phyloP scores from a whole-genome alignment of 305 asterid species.

The Fraxinus latifolia region DNA sequence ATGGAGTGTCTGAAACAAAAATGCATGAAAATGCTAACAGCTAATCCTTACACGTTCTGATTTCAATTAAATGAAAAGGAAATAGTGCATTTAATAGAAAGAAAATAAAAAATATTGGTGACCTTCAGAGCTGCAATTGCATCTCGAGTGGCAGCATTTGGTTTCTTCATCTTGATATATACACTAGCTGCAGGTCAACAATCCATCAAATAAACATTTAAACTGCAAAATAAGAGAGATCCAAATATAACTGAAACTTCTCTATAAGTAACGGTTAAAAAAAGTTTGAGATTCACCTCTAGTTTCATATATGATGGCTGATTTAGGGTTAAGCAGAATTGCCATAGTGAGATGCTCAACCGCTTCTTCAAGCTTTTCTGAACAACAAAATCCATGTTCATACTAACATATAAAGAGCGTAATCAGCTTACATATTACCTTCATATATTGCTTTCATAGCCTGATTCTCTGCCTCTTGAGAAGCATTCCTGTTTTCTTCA shows the following conservation, averaged over 20 bases:
- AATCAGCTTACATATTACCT: constrained; percentile 37
- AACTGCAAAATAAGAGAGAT: not conserved
- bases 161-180: constrained; percentile 89
- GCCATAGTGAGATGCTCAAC: constrained; percentile 80
- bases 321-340: constrained; percentile 69
- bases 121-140: constrained; percentile 93
- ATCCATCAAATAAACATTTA: constrained; percentile 14
- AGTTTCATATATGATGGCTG: constrained; percentile 83
- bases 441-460: constrained; percentile 92
- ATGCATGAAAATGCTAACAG: not conserved
- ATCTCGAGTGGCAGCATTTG: constrained; percentile 91
- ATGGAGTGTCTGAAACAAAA: not conserved
- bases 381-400: constrained; percentile 6
- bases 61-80: not conserved
- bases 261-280: not conserved
- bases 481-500: constrained; percentile 80
- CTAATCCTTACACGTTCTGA: not conserved
- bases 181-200: constrained; percentile 58
- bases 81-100: not conserved
- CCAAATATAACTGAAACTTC: not conserved
- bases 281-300: constrained; percentile 50
- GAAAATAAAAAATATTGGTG: constrained; percentile 4
- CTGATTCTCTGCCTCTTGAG: constrained; percentile 81
- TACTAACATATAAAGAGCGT: not conserved
- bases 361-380: constrained; percentile 86